Base-by-base conservation (phyloP, 768 basidiomycete genomes). In the Saitozyma podzolica region DNA sequence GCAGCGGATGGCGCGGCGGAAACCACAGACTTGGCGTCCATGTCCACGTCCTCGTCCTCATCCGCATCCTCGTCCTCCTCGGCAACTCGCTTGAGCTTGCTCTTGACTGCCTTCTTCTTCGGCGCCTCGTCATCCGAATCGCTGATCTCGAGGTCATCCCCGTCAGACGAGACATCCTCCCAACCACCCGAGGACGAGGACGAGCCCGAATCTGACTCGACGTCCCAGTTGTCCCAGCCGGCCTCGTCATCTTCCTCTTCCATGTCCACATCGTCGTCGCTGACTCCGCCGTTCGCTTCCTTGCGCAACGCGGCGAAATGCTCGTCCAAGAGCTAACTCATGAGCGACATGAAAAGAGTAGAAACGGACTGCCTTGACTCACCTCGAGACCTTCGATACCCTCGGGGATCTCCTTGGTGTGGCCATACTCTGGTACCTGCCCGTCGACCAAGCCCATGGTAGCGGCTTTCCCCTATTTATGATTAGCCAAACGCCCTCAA, bases 351-450 rank as follows among this genome's bases (percentile, higher is more conserved):
- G 14, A 43, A 52, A 52, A 3, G 20, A 40, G 14, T 14, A 13
- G 9, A 14, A 16, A 40, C 14, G 16, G 58, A 47, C 40, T 29
- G 29, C 16, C 5, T 45, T 16, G n/a, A 82, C 89, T 49, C 79
- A 94, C 90, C 64, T 86, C 83, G 65, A 99, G 84, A 50, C 93
- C 96, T 57, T 94, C 92, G 64, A 99, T 95, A 66, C 91, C 89
- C 50, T 87, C 85, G 1, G 89, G 88, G 6, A 87, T 87, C 54
- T 87, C 84, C 1, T 85, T 83, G 61, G 83, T 83, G 71, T 95
- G 89, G 17, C 96, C 95, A 74, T 88, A 99, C 2, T 90, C 88
- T 50, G 90, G 81, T 16, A 88, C 88, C 71, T 87, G 85, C 40
- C 75, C 89, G 20, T 67, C 64, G 48, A 78, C 80, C 48, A 89